Evolutionary conservation across 2,329 filamentous ascomycete species (phyloP).

Genomic region (Aspergillus pseudonomiae): DNA sequence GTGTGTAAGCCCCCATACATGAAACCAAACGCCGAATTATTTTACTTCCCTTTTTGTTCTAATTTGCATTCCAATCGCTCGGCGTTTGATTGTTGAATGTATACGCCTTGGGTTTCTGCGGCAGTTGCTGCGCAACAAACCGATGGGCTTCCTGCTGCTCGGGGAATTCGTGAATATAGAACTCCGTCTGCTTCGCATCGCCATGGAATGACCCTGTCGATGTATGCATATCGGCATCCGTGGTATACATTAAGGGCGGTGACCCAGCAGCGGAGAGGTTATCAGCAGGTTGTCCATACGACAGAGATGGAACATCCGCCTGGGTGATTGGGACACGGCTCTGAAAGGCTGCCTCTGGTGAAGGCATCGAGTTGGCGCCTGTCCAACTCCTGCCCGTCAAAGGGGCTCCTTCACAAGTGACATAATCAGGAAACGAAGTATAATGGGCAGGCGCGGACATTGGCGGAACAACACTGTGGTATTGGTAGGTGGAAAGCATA

Average conservation of each 20-base stretch:
- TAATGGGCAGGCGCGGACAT: conserved; percentile 49
- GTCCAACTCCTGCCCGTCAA: conserved; percentile 47
- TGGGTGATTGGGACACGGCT: conserved; percentile 37
- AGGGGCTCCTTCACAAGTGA: conserved; percentile 40
- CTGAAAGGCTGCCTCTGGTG: conserved; percentile 43
- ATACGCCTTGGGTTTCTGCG: conserved; percentile 47
- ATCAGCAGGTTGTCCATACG: conserved; percentile 38
- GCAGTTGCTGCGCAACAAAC: conserved; percentile 46
- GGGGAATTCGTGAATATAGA: conserved; percentile 49
- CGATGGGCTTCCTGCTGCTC: conserved; percentile 48
- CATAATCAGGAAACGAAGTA: conserved; percentile 46
- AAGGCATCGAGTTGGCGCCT: conserved; percentile 43
- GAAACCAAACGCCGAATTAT: neutral
- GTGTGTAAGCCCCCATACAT: neutral
- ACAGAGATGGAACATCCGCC: conserved; percentile 40
- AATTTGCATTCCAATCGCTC: conserved; percentile 28
- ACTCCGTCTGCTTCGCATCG: conserved; percentile 43
- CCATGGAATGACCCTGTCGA: conserved; percentile 25
- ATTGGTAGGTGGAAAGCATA: conserved; percentile 42
- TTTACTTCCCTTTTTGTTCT: neutral
- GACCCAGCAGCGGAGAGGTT: conserved; percentile 34
- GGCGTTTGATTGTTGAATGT: conserved; percentile 49
- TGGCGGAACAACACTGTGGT: conserved; percentile 41
- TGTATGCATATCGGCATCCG: conserved; percentile 32
- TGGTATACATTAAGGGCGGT: conserved; percentile 37